Evolutionary conservation across 257 asterid species (phyloP).

Genomic region (Cruciata laevipes): DNA sequence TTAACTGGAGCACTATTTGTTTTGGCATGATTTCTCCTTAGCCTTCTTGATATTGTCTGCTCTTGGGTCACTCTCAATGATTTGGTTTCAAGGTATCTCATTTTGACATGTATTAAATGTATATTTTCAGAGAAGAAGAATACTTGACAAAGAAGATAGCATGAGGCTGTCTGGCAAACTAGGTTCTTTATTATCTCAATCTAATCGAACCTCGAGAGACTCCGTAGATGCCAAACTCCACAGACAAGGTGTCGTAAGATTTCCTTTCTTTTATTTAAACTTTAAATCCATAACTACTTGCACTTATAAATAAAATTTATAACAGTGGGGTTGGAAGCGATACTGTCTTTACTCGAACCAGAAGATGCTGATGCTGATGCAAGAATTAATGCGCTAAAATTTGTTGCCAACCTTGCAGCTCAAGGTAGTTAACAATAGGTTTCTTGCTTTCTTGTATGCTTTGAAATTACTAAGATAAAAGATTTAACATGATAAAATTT

Average conservation of each 20-base stretch:
- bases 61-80: background rate
- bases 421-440: constrained; percentile 46
- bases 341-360: constrained; percentile 76
- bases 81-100: background rate
- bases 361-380: constrained; percentile 83
- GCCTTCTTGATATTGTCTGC: background rate
- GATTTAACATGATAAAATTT: no score
- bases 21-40: background rate
- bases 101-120: background rate
- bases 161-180: constrained; percentile 30
- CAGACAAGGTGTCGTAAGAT: constrained; percentile 64
- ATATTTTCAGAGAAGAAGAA: constrained; percentile 55
- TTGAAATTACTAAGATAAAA: no score
- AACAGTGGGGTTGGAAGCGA: constrained; percentile 84
- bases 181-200: constrained; percentile 47
- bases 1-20: background rate
- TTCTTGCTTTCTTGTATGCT: constrained; percentile 6
- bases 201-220: constrained; percentile 44
- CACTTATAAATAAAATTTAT: background rate
- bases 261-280: constrained; percentile 1
- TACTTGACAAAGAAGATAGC: constrained; percentile 44
- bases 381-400: constrained; percentile 89
- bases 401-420: constrained; percentile 91
- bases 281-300: constrained; percentile 2
- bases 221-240: constrained; percentile 55